These are phyloP conservation scores for Macroventuria anomochaeta DNA, from an alignment of 2,329 filamentous ascomycete species.

Conservation along the genomic window DNA sequence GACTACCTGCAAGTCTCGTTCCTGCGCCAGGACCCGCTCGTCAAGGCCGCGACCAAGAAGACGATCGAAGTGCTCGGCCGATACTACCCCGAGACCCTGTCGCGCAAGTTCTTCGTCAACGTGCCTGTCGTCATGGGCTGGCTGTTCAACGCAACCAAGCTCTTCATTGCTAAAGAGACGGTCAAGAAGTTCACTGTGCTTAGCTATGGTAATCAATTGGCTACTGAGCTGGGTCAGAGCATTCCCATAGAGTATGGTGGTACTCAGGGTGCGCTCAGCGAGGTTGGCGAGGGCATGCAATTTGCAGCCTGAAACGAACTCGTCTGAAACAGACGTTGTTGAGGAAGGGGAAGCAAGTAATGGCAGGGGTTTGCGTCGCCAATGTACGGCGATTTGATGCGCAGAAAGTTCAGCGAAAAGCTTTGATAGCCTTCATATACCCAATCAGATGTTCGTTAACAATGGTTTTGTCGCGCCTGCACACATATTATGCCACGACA, in stretches of 20 bases:
- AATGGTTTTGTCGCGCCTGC: background rate
- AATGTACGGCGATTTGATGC: background rate
- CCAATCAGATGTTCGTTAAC: constrained; percentile 11
- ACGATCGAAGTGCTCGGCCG: constrained; percentile 81
- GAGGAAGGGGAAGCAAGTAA: constrained; percentile 16
- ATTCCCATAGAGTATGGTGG: constrained; percentile 84
- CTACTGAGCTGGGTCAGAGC: constrained; percentile 67
- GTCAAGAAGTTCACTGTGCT: constrained; percentile 58
- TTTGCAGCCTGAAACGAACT: constrained; percentile 29
- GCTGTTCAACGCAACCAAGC: constrained; percentile 57
- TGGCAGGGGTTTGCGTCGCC: constrained; percentile 22
- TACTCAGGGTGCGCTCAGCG: constrained; percentile 62
- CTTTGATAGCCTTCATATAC: constrained; percentile 25
- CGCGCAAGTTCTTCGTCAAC: constrained; percentile 95
- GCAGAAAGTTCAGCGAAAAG: background rate
- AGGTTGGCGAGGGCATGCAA: constrained; percentile 51
- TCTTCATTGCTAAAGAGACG: constrained; percentile 57
- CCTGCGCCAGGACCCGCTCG: constrained; percentile 76
- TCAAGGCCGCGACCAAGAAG: constrained; percentile 78
- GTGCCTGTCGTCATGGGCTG: constrained; percentile 92
- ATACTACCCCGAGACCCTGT: constrained; percentile 87
- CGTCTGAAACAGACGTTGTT: background rate
- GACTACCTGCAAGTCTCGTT: constrained; percentile 91
- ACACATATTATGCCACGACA: background rate
- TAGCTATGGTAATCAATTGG: constrained; percentile 69